phyloP scores from a whole-genome alignment of 2,329 filamentous ascomycete species.

The Beauveria pseudobassiana region DNA sequence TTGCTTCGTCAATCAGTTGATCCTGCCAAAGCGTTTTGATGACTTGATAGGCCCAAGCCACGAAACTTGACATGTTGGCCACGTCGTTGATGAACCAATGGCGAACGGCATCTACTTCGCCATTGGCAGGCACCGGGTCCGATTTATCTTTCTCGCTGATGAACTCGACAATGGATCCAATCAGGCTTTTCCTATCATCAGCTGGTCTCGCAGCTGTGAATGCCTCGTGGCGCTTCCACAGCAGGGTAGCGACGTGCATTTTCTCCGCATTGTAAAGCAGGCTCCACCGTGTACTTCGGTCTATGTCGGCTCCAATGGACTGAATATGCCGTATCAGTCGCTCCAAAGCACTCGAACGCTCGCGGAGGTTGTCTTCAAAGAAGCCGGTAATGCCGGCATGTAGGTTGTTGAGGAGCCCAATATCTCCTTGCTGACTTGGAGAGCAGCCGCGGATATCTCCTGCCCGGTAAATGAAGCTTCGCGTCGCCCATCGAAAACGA shows the following conservation, averaged over 20 bases:
- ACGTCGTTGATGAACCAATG: constrained; percentile 80
- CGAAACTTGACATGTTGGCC: constrained; percentile 39
- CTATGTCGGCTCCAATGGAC: constrained; percentile 57
- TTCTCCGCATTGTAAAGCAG: constrained; percentile 89
- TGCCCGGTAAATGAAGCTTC: constrained; percentile 58
- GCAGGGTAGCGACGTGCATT: constrained; percentile 64
- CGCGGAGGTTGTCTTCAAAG: constrained; percentile 71
- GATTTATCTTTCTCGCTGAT: constrained; percentile 73
- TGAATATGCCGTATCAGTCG: constrained; percentile 67
- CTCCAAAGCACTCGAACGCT: constrained; percentile 64
- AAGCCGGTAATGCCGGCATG: constrained; percentile 64
- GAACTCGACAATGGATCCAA: constrained; percentile 66
- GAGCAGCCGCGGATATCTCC: constrained; percentile 69
- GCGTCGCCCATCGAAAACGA: constrained; percentile 69
- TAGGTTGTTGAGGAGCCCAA: constrained; percentile 68
- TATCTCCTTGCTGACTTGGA: constrained; percentile 74
- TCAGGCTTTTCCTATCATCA: constrained; percentile 59
- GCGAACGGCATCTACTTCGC: constrained; percentile 73
- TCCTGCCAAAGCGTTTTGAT: constrained; percentile 66
- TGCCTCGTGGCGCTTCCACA: constrained; percentile 76
- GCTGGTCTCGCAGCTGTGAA: constrained; percentile 52
- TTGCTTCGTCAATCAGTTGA: constrained; percentile 45
- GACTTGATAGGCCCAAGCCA: constrained; percentile 72
- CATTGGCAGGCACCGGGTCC: constrained; percentile 52
- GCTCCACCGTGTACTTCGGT: constrained; percentile 64